phyloP scores from a whole-genome alignment of 139 green algal species.

The Asterochloris erici region DNA sequence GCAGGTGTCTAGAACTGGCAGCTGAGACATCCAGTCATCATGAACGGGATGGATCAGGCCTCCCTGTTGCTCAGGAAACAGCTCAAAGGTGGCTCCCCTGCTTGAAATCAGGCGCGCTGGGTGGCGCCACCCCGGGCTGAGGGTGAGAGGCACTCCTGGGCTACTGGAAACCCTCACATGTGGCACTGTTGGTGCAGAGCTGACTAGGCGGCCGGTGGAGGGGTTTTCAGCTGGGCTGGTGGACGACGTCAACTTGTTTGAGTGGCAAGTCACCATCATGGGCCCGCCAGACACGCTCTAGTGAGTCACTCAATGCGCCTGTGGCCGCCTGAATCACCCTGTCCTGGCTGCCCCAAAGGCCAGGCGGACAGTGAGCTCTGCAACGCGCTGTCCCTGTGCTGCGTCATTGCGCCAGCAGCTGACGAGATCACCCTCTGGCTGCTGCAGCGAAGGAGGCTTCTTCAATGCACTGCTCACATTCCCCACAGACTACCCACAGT shows the following conservation, averaged over 20 bases:
- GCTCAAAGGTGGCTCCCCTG: constrained; percentile 73
- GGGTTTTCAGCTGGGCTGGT: constrained; percentile 97
- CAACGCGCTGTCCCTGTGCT: background rate
- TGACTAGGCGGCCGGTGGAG: constrained; percentile 95
- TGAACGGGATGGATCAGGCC: constrained; percentile 72
- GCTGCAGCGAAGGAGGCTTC: constrained; percentile 94
- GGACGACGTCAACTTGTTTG: constrained; percentile 96
- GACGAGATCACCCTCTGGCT: background rate
- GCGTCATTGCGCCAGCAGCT: background rate
- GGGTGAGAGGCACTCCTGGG: background rate
- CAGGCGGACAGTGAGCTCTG: no score
- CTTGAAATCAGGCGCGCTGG: background rate
- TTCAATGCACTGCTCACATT: constrained; percentile 97
- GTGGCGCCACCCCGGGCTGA: background rate
- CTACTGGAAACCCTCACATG: background rate
- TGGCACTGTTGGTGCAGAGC: constrained; percentile 63
- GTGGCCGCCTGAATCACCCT: background rate
- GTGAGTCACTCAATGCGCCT: constrained; percentile 43
- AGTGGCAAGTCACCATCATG: constrained; percentile 98
- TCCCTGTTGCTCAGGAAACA: constrained; percentile 88
- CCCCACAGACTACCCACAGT: constrained; percentile 97
- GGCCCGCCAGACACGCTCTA: constrained; percentile 97
- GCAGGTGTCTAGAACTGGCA: no score
- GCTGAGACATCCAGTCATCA: background rate
- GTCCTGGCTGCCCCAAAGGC: background rate